These are phyloP conservation scores for Capronia americana DNA, from an alignment of 2,329 filamentous ascomycete species.

Conservation along the genomic window DNA sequence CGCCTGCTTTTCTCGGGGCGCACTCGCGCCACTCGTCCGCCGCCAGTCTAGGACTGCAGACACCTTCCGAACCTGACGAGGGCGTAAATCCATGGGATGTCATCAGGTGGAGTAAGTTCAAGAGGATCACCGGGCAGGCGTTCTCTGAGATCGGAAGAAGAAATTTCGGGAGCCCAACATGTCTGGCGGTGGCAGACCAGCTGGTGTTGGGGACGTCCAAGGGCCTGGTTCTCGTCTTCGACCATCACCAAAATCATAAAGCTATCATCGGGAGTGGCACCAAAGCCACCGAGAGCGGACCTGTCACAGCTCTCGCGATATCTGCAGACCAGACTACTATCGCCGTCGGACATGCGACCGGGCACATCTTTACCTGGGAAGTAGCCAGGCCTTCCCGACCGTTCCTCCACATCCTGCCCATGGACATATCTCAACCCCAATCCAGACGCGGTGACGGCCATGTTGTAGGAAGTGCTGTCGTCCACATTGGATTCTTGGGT, in stretches of 20 bases:
- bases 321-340: constrained; percentile 94
- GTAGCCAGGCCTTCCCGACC: constrained; percentile 79
- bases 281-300: constrained; percentile 90
- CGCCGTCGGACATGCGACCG: constrained; percentile 85
- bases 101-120: constrained; percentile 91
- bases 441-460: constrained; percentile 80
- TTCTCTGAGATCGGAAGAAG: constrained; percentile 92
- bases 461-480: constrained; percentile 74
- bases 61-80: constrained; percentile 68
- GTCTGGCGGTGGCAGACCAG: constrained; percentile 82
- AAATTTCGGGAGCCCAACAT: constrained; percentile 91
- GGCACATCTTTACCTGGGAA: constrained; percentile 97
- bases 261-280: constrained; percentile 92
- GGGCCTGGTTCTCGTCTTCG: constrained; percentile 92
- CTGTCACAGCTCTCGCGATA: constrained; percentile 84
- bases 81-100: constrained; percentile 92
- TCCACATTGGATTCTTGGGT: constrained; percentile 93
- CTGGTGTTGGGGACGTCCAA: constrained; percentile 94
- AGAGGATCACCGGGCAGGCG: constrained; percentile 84
- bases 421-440: constrained; percentile 70
- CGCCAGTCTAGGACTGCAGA: constrained; percentile 69
- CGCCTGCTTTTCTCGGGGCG: constrained; percentile 75
- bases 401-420: constrained; percentile 83
- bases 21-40: constrained; percentile 84
- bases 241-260: constrained; percentile 95